Conservation (phyloP, 192 early-diverging fungal species). For the Cetraspora pellucida region DNA sequence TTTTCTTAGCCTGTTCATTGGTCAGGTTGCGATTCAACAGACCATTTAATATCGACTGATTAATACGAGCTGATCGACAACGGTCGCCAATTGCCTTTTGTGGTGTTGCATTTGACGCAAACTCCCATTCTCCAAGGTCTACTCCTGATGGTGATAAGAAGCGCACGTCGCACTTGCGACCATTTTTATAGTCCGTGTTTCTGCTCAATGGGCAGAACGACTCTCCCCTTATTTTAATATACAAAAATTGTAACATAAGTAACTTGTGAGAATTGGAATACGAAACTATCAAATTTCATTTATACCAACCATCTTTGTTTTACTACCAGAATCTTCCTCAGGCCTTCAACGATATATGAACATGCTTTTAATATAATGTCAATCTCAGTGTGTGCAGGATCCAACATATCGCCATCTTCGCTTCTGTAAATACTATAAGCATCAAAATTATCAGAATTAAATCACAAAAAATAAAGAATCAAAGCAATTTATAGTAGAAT, state of each 20-base stretch:
- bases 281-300: too few species aligned
- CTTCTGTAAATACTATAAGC: slow-evolving; percentile 6
- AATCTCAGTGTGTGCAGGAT: background rate
- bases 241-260: too few species aligned
- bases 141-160: slow-evolving; percentile 28
- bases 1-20: slow-evolving; percentile 29
- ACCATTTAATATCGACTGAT: slow-evolving; percentile 36
- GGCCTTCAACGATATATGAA: background rate
- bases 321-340: background rate
- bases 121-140: slow-evolving; percentile 33
- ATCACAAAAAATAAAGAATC: too few species aligned
- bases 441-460: background rate
- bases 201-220: slow-evolving; percentile 27
- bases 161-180: slow-evolving; percentile 23
- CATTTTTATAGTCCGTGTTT: background rate
- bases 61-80: slow-evolving; percentile 12
- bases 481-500: too few species aligned
- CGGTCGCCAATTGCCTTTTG: slow-evolving; percentile 15
- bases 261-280: too few species aligned
- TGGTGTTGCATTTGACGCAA: slow-evolving; percentile 6
- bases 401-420: background rate
- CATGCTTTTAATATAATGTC: background rate
- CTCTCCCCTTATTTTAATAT: slow-evolving; percentile 19
- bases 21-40: slow-evolving; percentile 24
- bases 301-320: background rate